Base-by-base conservation (phyloP, 2,329 filamentous ascomycete species). In the Plenodomus tracheiphilus region DNA sequence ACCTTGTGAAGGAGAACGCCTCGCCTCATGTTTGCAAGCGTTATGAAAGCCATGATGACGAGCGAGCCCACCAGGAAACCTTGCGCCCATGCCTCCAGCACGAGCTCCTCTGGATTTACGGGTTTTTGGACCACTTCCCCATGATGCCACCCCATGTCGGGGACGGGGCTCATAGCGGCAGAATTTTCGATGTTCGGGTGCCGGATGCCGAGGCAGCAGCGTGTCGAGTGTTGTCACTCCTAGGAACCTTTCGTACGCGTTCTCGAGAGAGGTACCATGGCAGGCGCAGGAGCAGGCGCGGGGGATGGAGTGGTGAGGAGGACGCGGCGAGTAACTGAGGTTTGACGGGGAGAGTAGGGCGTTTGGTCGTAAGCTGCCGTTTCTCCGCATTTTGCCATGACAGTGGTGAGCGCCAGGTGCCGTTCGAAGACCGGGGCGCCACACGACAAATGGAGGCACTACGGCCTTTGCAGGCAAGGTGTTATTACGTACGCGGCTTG, bases 21-120 rank as follows among this genome's bases (percentile, higher is more conserved):
- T 54, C 69, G 66, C 32, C 77, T 68, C 77, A 79, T 79, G 53
- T 80, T 80, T 19, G 76, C 73, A 21, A 79, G 59, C 16, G 77
- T 76, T 37, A 79, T 73, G 52, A 73, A 76, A 16, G 69, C 65
- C 75, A 80, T 78, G 41, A 79, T 75, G 50, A 79, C 68, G 25
- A 79, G 65, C 11, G 70, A 69, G 18, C 72, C 72, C n/a, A 74
- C 70, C 55, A 74, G 63, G 39, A 66, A 71, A 35, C 72, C 72
- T 56, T 73, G 69, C 5, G 70, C 66, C 72, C 72, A 75, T 46
- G 69, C 69, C 54, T 75, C 72, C 10, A 75, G 58, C 18, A 74
- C 59, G 43, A 74, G 55, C 42, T 69, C 63, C 25, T 67, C 53
- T 2, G 65, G 60, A 34, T 71, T 55, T 2, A 48, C 64, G 36